These are phyloP conservation scores for Penicillium decumbens DNA, from an alignment of 2,329 filamentous ascomycete species.

Conservation along the genomic window DNA sequence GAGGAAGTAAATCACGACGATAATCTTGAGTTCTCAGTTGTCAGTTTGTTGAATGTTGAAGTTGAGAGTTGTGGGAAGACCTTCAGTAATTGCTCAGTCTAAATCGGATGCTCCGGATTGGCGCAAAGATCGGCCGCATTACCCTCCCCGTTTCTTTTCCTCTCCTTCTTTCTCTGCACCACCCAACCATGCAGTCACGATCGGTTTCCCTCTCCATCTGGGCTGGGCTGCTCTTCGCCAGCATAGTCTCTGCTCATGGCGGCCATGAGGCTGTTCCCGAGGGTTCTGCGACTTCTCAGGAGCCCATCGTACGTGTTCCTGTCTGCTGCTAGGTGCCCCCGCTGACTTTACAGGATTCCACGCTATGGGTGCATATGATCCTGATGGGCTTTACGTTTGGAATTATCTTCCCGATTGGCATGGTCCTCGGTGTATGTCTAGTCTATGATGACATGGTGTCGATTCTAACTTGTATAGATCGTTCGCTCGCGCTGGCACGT, in stretches of 20 bases:
- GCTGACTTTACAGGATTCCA: constrained; percentile 57
- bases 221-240: constrained; percentile 26
- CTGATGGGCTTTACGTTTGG: constrained; percentile 84
- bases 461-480: constrained; percentile 53
- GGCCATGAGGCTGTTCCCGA: constrained; percentile 60
- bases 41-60: not conserved
- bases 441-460: not conserved
- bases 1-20: not conserved
- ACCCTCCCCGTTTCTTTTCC: constrained; percentile 6
- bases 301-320: constrained; percentile 62
- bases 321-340: not conserved
- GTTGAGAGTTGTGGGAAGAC: not conserved
- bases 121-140: constrained; percentile 8
- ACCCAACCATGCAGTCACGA: not conserved
- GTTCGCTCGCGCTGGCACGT: constrained; percentile 91
- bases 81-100: not conserved
- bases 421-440: constrained; percentile 78
- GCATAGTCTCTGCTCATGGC: constrained; percentile 46
- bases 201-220: not conserved
- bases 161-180: constrained; percentile 8
- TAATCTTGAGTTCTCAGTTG: no score
- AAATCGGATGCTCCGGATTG: constrained; percentile 24
- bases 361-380: constrained; percentile 90
- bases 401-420: constrained; percentile 85
- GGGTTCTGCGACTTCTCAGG: constrained; percentile 63